Evolutionary conservation across 31 red algal species (phyloP).

Genomic region (Asparagopsis taxiformis): DNA sequence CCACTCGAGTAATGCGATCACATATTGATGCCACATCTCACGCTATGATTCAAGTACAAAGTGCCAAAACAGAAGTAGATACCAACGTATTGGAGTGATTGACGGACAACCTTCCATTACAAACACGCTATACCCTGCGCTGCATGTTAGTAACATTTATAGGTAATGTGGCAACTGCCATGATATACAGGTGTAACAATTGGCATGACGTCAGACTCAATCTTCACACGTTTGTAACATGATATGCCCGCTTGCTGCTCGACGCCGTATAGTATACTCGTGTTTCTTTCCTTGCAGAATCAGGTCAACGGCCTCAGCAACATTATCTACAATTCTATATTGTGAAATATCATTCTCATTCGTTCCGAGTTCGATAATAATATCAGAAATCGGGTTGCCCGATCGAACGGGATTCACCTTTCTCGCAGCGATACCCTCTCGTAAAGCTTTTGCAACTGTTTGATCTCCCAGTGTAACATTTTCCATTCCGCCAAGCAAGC

Average conservation of each 20-base stretch:
- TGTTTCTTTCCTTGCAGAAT: conserved; percentile 14
- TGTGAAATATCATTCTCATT: neutral
- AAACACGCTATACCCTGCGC: no score
- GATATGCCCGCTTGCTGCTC: neutral
- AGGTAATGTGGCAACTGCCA: neutral
- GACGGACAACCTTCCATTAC: no score
- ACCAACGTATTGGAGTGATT: no score
- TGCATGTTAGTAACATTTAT: neutral
- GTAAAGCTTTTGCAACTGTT: neutral
- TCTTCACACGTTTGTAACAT: neutral
- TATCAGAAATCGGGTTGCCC: conserved; percentile 10
- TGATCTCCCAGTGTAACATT: conserved; percentile 11
- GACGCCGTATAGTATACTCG: neutral
- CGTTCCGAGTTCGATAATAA: conserved; percentile 19
- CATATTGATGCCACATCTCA: no score
- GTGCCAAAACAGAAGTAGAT: no score
- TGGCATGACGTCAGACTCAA: neutral
- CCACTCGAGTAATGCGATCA: no score
- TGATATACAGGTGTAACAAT: neutral
- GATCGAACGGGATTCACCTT: conserved; percentile 10
- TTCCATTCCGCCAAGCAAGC: conserved; percentile 5
- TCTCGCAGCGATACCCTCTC: neutral
- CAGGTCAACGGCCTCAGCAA: conserved; percentile 1
- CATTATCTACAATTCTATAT: conserved; percentile 4
- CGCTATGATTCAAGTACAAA: no score